Conservation (phyloP, 257 asterid genomes). For the Paraleonurus japonicus region DNA sequence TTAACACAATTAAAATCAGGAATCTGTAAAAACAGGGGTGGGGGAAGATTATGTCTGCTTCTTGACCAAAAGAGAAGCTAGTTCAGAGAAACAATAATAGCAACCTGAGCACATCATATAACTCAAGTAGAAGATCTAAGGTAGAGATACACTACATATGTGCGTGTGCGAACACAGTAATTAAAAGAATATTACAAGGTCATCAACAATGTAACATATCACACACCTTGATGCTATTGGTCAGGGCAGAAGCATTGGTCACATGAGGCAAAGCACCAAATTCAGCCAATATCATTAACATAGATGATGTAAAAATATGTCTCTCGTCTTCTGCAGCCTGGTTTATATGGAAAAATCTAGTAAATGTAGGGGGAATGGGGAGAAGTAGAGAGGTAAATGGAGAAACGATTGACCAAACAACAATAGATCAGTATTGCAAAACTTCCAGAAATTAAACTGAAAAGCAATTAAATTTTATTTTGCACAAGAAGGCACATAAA, state of each 20-base stretch:
- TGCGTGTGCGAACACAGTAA: background rate
- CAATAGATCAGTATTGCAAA: background rate
- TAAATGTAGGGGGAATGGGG: background rate
- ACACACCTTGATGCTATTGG: slow-evolving; percentile 75
- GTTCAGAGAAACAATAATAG: background rate
- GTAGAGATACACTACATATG: background rate
- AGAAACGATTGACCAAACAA: slow-evolving; percentile 1
- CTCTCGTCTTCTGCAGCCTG: slow-evolving; percentile 83
- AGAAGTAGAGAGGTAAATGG: slow-evolving; percentile 12
- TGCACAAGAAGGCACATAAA: background rate
- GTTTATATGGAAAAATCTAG: slow-evolving; percentile 24
- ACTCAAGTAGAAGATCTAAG: background rate
- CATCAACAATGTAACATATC: slow-evolving; percentile 11
- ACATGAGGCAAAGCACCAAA: slow-evolving; percentile 85
- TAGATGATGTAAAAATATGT: slow-evolving; percentile 67
- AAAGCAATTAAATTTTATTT: slow-evolving; percentile 1
- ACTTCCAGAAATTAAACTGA: background rate
- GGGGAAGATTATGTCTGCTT: background rate
- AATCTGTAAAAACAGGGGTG: background rate
- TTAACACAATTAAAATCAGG: background rate
- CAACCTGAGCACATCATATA: background rate
- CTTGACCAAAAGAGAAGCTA: slow-evolving; percentile 11
- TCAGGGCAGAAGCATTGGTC: slow-evolving; percentile 74
- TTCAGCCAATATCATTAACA: slow-evolving; percentile 74
- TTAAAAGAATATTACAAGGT: background rate